phyloP scores from a whole-genome alignment of 805 yeast species.

The Saccharomycopsis fermentans region DNA sequence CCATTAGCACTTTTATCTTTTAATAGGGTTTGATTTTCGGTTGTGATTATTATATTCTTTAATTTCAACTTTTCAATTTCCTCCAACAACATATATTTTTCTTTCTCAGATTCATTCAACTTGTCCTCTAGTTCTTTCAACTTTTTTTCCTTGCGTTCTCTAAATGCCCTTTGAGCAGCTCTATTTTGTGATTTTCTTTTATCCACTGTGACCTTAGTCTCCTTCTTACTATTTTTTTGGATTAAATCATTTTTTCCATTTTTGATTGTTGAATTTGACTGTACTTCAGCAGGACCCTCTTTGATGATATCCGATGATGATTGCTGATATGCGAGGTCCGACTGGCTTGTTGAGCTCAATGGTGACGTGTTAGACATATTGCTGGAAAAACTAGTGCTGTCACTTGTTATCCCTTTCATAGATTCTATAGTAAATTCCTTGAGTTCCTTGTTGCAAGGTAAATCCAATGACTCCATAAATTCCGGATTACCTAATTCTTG shows the following conservation, averaged over 20 bases:
- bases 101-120: conserved; percentile 46
- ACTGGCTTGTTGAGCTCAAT: not conserved
- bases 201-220: conserved; percentile 26
- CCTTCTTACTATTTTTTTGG: not conserved
- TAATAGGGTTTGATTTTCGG: conserved; percentile 52
- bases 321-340: not conserved
- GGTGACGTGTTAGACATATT: not conserved
- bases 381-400: not conserved
- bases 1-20: conserved; percentile 22
- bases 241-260: not conserved
- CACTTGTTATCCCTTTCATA: not conserved
- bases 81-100: conserved; percentile 35
- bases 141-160: conserved; percentile 70
- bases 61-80: conserved; percentile 43
- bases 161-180: conserved; percentile 80
- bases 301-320: not conserved
- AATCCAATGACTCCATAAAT: not conserved
- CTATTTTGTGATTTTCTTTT: conserved; percentile 71
- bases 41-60: conserved; percentile 44
- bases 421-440: not conserved
- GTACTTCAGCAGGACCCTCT: not conserved
- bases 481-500: conserved; percentile 4
- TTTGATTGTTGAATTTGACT: not conserved
- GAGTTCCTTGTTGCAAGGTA: not conserved
- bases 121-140: conserved; percentile 57